A percentile compares a stretch with the other conserved stretches of the same genome.
These are phyloP conservation scores for Anethum foeniculum DNA, from an alignment of 140 eudicot genomes.

Conservation along the genomic window DNA sequence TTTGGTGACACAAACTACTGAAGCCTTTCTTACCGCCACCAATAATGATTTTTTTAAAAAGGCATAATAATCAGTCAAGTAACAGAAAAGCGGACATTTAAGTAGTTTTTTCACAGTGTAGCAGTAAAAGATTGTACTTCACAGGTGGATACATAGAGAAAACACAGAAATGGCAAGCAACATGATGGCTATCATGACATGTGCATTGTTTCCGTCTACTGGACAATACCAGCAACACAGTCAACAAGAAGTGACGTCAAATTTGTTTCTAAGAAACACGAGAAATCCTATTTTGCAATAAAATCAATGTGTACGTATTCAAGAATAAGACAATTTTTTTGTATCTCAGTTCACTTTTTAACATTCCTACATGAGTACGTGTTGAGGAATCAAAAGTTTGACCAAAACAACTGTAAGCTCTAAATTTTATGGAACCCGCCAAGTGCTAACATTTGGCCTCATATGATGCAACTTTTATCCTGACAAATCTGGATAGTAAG, in stretches of 20 bases:
- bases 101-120: neutral
- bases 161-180: neutral
- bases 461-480: neutral
- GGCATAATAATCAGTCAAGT: neutral
- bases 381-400: neutral
- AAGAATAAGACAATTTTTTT: neutral
- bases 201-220: neutral
- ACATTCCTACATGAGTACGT: neutral
- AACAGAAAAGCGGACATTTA: neutral
- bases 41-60: neutral
- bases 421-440: neutral
- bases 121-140: neutral
- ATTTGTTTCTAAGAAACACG: neutral
- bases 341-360: neutral
- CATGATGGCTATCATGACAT: neutral
- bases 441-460: neutral
- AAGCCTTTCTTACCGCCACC: neutral
- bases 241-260: neutral
- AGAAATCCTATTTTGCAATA: neutral
- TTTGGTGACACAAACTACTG: neutral
- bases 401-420: neutral
- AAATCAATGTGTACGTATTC: neutral
- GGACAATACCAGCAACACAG: neutral
- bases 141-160: neutral
- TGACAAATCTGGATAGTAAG: neutral